Base-by-base conservation (phyloP, 257 asterid species). In the Capsicum chinense region DNA sequence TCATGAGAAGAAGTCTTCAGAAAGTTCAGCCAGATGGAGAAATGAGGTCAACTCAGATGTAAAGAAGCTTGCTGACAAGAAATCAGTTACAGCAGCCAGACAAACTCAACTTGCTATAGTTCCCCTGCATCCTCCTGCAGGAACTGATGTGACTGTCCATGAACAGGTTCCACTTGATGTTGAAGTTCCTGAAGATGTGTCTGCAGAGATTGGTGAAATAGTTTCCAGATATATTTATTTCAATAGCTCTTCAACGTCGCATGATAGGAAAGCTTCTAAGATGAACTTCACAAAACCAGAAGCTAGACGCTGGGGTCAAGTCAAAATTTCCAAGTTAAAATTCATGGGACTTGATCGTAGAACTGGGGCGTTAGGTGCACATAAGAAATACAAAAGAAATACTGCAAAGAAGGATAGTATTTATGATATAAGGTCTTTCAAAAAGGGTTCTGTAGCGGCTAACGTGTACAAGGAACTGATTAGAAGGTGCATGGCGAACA, bases 401-500 rank as follows among this genome's bases (percentile, higher is more conserved):
- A 83, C 70, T 79, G 59, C 92, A 21, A 90, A 86, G 78, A 89
- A 90, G 90, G 98, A 97, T 81, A 94, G 97, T 86, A 91, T 94
- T 19, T 96, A 94, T 63, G 97, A 97, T 69, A 93, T 93, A 84
- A 91, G 95, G 84, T 90, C 95, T 82, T 93, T 92, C 68, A 84
- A 87, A 83, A 97, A 93, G 85, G 97, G 94, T 3, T 93, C 98
- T 11, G 90, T 88, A 17, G 92, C 93, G 50, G 98, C 99, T 35
- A 93, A 91, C 79, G 86, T 95, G 17, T 97, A 97, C 80, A 83
- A 98, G 89, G 99, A 97, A 79, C 52, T 95, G 91, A 92, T 97
- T 54, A 85, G 87, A 54, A 91, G 93, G 87, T 95, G 98, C 87
- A 97, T 97, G 98, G 86, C 88, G 81, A 95, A 90, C 84, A 97